Conservation (phyloP, 2,329 filamentous ascomycete species). For the Fusarium albosuccineum region DNA sequence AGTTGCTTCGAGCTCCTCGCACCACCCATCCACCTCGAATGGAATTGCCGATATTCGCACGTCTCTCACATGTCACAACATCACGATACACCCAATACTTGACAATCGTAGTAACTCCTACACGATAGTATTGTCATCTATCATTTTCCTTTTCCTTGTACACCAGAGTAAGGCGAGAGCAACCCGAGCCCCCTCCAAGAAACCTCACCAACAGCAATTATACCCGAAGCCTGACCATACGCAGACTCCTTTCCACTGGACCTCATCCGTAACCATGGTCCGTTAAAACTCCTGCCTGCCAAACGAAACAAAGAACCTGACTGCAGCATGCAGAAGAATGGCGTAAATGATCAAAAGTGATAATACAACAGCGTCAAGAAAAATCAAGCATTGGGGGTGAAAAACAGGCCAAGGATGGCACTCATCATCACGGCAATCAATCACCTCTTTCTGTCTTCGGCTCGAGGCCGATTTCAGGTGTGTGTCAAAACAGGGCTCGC, state of each 20-base stretch:
- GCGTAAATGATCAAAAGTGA: slow-evolving; percentile 34
- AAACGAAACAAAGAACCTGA: slow-evolving; percentile 22
- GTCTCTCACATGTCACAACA: not conserved
- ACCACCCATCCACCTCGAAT: too few species aligned
- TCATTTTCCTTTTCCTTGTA: slow-evolving; percentile 19
- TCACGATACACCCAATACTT: not conserved
- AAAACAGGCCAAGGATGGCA: not conserved
- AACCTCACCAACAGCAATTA: slow-evolving; percentile 33
- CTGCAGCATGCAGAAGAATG: slow-evolving; percentile 21
- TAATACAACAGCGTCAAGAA: slow-evolving; percentile 39
- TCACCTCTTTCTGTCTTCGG: not conserved
- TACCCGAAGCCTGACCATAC: slow-evolving; percentile 31
- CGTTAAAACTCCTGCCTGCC: slow-evolving; percentile 45
- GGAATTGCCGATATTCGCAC: too few species aligned
- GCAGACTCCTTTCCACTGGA: slow-evolving; percentile 40
- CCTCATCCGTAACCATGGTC: slow-evolving; percentile 35
- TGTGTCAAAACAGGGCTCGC: slow-evolving; percentile 43
- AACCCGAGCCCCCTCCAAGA: slow-evolving; percentile 10
- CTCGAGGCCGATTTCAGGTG: not conserved
- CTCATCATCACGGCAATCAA: slow-evolving; percentile 8
- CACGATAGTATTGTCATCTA: slow-evolving; percentile 34
- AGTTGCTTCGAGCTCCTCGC: too few species aligned
- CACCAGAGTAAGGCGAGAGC: slow-evolving; percentile 15
- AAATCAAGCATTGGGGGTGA: slow-evolving; percentile 1
- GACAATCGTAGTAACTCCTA: slow-evolving; percentile 11